Evolutionary conservation across 2,329 filamentous ascomycete genomes (phyloP).

Genomic region (Dactylonectria macrodidyma): DNA sequence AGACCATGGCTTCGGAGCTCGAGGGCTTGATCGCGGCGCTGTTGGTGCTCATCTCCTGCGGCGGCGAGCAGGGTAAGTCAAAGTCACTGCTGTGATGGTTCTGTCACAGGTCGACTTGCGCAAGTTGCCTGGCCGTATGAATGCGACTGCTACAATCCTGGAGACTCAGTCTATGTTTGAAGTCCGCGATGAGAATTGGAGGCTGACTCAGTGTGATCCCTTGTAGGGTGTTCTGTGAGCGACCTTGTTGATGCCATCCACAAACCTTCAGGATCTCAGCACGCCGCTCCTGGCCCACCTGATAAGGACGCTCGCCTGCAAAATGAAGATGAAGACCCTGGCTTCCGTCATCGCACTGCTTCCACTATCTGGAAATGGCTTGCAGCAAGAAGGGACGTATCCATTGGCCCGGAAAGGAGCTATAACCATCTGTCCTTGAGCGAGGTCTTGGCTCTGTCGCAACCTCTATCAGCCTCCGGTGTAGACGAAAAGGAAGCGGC

Average conservation of each 20-base stretch:
- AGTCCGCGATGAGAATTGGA: slow-evolving; percentile 1
- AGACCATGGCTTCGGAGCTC: slow-evolving; percentile 56
- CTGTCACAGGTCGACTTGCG: background rate
- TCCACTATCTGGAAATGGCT: slow-evolving; percentile 56
- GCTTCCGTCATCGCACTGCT: slow-evolving; percentile 47
- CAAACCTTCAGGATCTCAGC: slow-evolving; percentile 40
- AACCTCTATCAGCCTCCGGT: slow-evolving; percentile 1
- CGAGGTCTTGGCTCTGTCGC: slow-evolving; percentile 47
- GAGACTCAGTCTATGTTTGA: background rate
- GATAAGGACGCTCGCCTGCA: slow-evolving; percentile 22
- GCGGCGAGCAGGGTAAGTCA: slow-evolving; percentile 56
- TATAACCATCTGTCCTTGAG: slow-evolving; percentile 58
- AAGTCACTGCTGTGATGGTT: slow-evolving; percentile 36
- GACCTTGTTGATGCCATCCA: slow-evolving; percentile 53
- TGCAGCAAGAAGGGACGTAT: slow-evolving; percentile 53
- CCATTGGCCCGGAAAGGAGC: slow-evolving; percentile 50
- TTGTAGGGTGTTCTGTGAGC: slow-evolving; percentile 50
- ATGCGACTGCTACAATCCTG: background rate
- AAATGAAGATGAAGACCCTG: slow-evolving; percentile 26
- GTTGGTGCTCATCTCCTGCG: slow-evolving; percentile 55
- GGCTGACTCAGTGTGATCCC: slow-evolving; percentile 22
- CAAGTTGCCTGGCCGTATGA: background rate
- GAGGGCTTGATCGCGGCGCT: slow-evolving; percentile 56
- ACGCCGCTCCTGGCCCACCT: slow-evolving; percentile 23
- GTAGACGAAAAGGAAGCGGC: slow-evolving; percentile 22